phyloP scores from a whole-genome alignment of 2,329 filamentous ascomycete genomes.

The Fusarium pseudograminearum region DNA sequence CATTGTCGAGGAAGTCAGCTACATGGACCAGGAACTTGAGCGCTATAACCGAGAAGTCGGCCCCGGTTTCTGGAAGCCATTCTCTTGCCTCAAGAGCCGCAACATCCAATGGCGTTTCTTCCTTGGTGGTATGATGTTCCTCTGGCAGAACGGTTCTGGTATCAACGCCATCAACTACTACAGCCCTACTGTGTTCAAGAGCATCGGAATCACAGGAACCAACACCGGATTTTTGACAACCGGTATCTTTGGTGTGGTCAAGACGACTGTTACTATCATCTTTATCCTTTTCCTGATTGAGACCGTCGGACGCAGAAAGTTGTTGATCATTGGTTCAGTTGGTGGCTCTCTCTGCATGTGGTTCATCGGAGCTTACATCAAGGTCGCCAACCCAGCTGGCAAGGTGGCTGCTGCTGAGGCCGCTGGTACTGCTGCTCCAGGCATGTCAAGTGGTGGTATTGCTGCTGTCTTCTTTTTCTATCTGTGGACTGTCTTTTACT shows the following conservation, averaged over 20 bases:
- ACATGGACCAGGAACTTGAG: constrained; percentile 77
- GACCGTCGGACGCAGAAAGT: constrained; percentile 62
- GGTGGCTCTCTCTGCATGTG: constrained; percentile 76
- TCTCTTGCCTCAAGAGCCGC: constrained; percentile 66
- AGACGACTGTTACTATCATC: constrained; percentile 74
- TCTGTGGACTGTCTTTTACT: constrained; percentile 69
- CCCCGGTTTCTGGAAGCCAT: constrained; percentile 80
- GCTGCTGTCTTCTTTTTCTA: constrained; percentile 76
- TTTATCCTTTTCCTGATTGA: constrained; percentile 79
- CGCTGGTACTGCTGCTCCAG: not conserved
- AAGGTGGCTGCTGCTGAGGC: constrained; percentile 49
- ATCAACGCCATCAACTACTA: constrained; percentile 87
- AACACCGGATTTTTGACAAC: constrained; percentile 68
- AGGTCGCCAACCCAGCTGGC: constrained; percentile 61
- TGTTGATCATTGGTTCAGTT: constrained; percentile 71
- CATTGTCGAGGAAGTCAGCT: constrained; percentile 78
- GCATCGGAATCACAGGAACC: constrained; percentile 60
- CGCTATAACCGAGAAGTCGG: constrained; percentile 73
- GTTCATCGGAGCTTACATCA: constrained; percentile 63
- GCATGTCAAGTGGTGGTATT: constrained; percentile 64
- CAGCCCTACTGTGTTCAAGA: constrained; percentile 59
- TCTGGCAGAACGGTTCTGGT: constrained; percentile 80
- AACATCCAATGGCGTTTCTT: constrained; percentile 78
- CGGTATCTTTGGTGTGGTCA: constrained; percentile 81
- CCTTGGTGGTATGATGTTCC: constrained; percentile 79